Percentiles rank a stretch among this genome's conserved stretches.
phyloP scores from a whole-genome alignment of 768 basidiomycete species.

The Guyanaporus albipodus region DNA sequence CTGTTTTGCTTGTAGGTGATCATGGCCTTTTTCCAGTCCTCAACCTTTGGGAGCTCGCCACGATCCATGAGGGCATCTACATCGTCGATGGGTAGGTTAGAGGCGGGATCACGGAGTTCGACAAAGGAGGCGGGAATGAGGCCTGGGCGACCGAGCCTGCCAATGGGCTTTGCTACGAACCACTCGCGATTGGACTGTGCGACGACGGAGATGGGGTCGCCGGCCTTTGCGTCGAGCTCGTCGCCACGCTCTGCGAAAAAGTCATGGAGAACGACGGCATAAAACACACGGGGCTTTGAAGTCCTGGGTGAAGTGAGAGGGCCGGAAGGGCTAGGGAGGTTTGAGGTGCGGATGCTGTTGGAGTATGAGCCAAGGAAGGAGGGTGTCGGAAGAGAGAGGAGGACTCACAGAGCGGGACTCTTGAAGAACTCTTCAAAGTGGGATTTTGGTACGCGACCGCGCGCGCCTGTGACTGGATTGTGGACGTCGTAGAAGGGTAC shows the following conservation, averaged over 20 bases:
- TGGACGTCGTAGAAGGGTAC: slow-evolving; percentile 88
- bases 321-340: slow-evolving; percentile 21
- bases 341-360: slow-evolving; percentile 42
- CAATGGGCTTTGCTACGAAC: slow-evolving; percentile 99
- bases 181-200: slow-evolving; percentile 99
- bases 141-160: slow-evolving; percentile 89
- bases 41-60: slow-evolving; percentile 91
- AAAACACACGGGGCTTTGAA: slow-evolving; percentile 63
- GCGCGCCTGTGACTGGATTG: slow-evolving; percentile 86
- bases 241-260: slow-evolving; percentile 94
- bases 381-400: background rate
- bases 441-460: slow-evolving; percentile 83
- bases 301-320: slow-evolving; percentile 34
- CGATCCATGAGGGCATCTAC: slow-evolving; percentile 76
- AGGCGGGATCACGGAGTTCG: slow-evolving; percentile 89
- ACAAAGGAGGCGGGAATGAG: slow-evolving; percentile 97
- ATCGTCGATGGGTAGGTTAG: slow-evolving; percentile 74
- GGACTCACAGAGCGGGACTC: slow-evolving; percentile 44
- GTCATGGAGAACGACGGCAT: slow-evolving; percentile 94
- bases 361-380: background rate
- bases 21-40: slow-evolving; percentile 98
- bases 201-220: slow-evolving; percentile 93
- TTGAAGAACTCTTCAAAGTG: slow-evolving; percentile 92
- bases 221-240: slow-evolving; percentile 91
- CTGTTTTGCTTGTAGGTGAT: slow-evolving; percentile 94